Conservation (phyloP, 805 yeast genomes). For the Lachancea kluyveri region DNA sequence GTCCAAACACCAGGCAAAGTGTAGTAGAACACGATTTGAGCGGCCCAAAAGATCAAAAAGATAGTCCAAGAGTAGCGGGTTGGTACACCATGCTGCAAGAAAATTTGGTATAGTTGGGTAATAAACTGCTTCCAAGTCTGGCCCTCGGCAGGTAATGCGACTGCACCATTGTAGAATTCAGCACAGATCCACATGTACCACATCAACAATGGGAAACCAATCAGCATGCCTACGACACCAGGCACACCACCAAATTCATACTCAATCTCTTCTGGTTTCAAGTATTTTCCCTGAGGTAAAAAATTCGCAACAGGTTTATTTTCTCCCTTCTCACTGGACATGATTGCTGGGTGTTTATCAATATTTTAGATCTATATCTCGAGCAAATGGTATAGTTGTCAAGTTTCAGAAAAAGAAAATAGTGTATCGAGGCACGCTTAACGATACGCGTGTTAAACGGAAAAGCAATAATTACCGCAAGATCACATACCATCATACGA, state of each 20-base stretch:
- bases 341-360: too few relatives aligned
- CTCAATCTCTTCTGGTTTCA: constrained; percentile 49
- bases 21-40: constrained; percentile 71
- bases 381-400: too few relatives aligned
- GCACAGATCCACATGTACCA: constrained; percentile 95
- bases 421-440: too few relatives aligned
- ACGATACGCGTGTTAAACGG: too few relatives aligned
- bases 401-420: too few relatives aligned
- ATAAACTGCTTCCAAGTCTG: constrained; percentile 46
- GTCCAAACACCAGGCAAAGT: constrained; percentile 92
- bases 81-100: constrained; percentile 53
- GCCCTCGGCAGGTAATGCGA: constrained; percentile 66
- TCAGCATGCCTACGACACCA: constrained; percentile 88
- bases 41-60: constrained; percentile 60
- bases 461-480: too few relatives aligned
- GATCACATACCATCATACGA: too few relatives aligned
- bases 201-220: constrained; percentile 90
- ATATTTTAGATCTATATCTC: too few relatives aligned
- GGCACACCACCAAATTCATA: constrained; percentile 92
- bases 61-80: constrained; percentile 55
- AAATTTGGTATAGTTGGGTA: constrained; percentile 37
- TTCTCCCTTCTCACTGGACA: constrained; percentile 1
- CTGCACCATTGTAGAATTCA: constrained; percentile 64
- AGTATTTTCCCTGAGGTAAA: constrained; percentile 34
- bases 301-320: constrained; percentile 12